Conservation (phyloP, 139 green algal genomes). For the Coelastrella sp. region DNA sequence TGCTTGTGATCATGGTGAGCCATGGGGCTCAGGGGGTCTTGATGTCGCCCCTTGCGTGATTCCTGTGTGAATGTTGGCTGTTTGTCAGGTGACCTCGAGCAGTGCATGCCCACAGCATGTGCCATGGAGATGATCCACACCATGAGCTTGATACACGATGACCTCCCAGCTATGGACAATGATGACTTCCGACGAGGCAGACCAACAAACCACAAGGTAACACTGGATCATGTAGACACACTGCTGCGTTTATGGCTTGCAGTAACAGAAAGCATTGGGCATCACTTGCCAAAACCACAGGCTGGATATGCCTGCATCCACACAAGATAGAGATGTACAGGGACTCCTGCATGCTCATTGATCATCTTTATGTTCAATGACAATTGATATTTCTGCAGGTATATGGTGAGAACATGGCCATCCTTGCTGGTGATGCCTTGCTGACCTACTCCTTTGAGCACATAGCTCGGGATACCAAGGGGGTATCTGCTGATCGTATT, state of each 20-base stretch:
- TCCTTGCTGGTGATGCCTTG: constrained; percentile 97
- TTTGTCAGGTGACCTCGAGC: constrained; percentile 61
- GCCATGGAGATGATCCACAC: constrained; percentile 99
- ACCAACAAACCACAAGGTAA: constrained; percentile 96
- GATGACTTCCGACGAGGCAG: constrained; percentile 96
- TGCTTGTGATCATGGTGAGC: background rate
- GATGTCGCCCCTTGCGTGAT: background rate
- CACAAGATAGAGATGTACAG: background rate
- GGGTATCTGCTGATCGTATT: constrained; percentile 85
- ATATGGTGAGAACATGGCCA: constrained; percentile 98
- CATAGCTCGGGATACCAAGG: constrained; percentile 90
- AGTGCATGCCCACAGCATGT: constrained; percentile 93
- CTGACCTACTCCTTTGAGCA: constrained; percentile 97
- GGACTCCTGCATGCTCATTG: background rate
- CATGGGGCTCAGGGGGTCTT: background rate
- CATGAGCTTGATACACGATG: constrained; percentile 97
- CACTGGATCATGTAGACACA: background rate
- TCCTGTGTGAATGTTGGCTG: background rate
- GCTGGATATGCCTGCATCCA: background rate
- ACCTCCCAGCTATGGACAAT: constrained; percentile 99
- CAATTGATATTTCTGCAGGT: constrained; percentile 62
- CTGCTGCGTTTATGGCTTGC: background rate
- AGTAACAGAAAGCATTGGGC: background rate
- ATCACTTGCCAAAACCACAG: background rate
- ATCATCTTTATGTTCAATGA: background rate